Evolutionary conservation across 257 asterid genomes (phyloP).

Genomic region (Perilla frutescens): DNA sequence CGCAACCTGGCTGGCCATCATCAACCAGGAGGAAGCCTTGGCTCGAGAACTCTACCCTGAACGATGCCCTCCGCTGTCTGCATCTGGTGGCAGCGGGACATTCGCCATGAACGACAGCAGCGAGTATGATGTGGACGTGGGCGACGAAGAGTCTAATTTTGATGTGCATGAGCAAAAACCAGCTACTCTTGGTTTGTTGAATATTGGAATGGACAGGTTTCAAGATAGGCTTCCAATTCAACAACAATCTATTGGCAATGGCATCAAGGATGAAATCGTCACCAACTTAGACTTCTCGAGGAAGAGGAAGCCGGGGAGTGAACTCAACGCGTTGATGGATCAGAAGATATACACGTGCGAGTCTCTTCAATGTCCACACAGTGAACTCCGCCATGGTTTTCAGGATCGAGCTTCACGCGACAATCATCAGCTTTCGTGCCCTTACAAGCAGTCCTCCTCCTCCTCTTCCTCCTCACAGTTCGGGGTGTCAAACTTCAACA

Average conservation of each 20-base stretch:
- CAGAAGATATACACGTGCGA: conserved; percentile 73
- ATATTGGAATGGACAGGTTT: conserved; percentile 43
- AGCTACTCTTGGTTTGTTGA: conserved; percentile 43
- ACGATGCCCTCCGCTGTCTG: conserved; percentile 44
- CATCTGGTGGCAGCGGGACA: conserved; percentile 44
- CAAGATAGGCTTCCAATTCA: conserved; percentile 24
- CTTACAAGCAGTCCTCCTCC: conserved; percentile 36
- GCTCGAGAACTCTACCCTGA: conserved; percentile 65
- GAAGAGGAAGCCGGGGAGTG: conserved; percentile 50
- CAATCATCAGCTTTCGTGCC: conserved; percentile 82
- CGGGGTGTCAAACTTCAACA: conserved; percentile 48
- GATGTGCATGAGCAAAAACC: conserved; percentile 63
- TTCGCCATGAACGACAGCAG: conserved; percentile 45
- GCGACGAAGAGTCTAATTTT: conserved; percentile 41
- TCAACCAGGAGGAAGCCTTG: conserved; percentile 63
- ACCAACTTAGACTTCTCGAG: conserved; percentile 49
- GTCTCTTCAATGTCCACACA: conserved; percentile 71
- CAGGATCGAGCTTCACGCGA: conserved; percentile 67
- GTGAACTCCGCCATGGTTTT: conserved; percentile 68
- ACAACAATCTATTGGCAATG: conserved; percentile 33
- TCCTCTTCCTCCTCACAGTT: conserved; percentile 37
- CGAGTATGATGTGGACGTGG: conserved; percentile 66
- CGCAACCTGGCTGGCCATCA: conserved; percentile 65
- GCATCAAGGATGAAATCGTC: conserved; percentile 43
- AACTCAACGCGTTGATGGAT: conserved; percentile 45